A percentile compares a stretch with the other conserved stretches of the same genome.
These are phyloP conservation scores for Stachybotrys chartarum DNA, from an alignment of 2,329 filamentous ascomycete genomes.

Conservation along the genomic window DNA sequence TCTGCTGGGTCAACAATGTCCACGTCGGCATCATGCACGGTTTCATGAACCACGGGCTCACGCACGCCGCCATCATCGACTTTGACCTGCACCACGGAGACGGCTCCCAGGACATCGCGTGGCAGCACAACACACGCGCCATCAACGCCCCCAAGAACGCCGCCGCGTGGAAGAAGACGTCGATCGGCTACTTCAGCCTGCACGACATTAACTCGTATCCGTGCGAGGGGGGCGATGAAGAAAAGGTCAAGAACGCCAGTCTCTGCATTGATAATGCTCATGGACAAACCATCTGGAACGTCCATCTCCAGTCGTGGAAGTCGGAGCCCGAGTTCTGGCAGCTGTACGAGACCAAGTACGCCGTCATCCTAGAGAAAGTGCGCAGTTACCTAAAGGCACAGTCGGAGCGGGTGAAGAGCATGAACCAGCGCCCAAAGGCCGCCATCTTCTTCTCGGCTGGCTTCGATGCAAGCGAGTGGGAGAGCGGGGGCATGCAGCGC, in stretches of 20 bases:
- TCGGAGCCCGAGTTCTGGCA: conserved; percentile 80
- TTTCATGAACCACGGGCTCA: conserved; percentile 74
- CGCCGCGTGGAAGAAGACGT: conserved; percentile 69
- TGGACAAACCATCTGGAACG: conserved; percentile 91
- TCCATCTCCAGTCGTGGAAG: conserved; percentile 86
- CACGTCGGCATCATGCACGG: conserved; percentile 94
- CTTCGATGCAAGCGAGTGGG: conserved; percentile 95
- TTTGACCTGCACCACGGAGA: conserved; percentile 91
- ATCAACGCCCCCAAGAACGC: conserved; percentile 58
- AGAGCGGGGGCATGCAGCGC: conserved; percentile 86
- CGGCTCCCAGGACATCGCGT: conserved; percentile 90
- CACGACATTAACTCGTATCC: conserved; percentile 99
- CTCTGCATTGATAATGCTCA: conserved; percentile 92
- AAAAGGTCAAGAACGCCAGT: conserved; percentile 90
- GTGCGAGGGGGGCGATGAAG: conserved; percentile 86
- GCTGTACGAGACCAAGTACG: conserved; percentile 76
- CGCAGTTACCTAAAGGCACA: conserved; percentile 69
- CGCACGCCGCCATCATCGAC: conserved; percentile 89
- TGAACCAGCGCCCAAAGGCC: conserved; percentile 62
- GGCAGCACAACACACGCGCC: conserved; percentile 77
- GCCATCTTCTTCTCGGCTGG: conserved; percentile 94
- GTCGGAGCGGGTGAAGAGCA: conserved; percentile 53
- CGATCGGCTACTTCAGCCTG: conserved; percentile 91
- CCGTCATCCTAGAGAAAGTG: conserved; percentile 71
- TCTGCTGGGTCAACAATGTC: conserved; percentile 98